A percentile compares a stretch with the other conserved stretches of the same genome.
Evolutionary conservation across 805 yeast genomes (phyloP).

Genomic region (Starmerella roubikii): DNA sequence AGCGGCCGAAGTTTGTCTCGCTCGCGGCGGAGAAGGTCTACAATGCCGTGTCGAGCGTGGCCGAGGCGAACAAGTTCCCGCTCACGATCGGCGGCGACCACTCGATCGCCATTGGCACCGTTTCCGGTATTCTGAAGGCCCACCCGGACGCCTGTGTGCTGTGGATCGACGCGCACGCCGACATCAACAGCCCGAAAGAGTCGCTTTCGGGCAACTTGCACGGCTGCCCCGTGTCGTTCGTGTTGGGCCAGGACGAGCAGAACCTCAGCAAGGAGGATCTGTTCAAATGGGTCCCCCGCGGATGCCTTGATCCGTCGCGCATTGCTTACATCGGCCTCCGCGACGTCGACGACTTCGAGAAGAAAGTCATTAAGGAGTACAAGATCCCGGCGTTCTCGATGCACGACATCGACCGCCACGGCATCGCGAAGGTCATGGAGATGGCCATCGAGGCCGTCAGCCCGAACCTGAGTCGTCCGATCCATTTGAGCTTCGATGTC

Average conservation of each 20-base stretch:
- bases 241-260: slow-evolving; percentile 60
- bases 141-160: slow-evolving; percentile 79
- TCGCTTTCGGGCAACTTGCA: slow-evolving; percentile 85
- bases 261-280: slow-evolving; percentile 56
- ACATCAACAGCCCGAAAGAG: slow-evolving; percentile 74
- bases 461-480: slow-evolving; percentile 58
- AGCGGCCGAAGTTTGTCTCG: slow-evolving; percentile 67
- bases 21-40: slow-evolving; percentile 53
- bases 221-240: slow-evolving; percentile 90
- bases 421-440: slow-evolving; percentile 79
- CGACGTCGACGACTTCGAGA: slow-evolving; percentile 83
- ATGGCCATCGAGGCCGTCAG: slow-evolving; percentile 74
- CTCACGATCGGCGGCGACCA: slow-evolving; percentile 94
- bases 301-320: slow-evolving; percentile 45
- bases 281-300: slow-evolving; percentile 65
- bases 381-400: slow-evolving; percentile 78
- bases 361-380: slow-evolving; percentile 51
- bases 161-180: slow-evolving; percentile 99
- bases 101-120: slow-evolving; percentile 87
- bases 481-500: slow-evolving; percentile 87
- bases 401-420: slow-evolving; percentile 92
- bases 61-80: slow-evolving; percentile 44
- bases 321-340: slow-evolving; percentile 89
- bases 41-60: slow-evolving; percentile 41
- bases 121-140: slow-evolving; percentile 63